These are phyloP conservation scores for Auricularia cornea DNA, from an alignment of 768 basidiomycete genomes.

Conservation along the genomic window DNA sequence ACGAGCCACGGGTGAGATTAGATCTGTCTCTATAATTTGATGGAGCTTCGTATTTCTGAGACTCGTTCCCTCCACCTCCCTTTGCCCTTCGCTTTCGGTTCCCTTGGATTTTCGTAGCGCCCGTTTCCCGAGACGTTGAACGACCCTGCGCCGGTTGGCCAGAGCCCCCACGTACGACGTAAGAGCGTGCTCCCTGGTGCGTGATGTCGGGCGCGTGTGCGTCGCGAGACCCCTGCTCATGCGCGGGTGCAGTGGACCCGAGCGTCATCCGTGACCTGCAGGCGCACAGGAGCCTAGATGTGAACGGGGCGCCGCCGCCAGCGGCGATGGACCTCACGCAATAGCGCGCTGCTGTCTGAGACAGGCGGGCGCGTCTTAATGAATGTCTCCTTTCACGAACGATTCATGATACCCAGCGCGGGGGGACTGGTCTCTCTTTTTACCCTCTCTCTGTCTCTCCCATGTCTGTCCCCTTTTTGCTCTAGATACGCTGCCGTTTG, in stretches of 20 bases:
- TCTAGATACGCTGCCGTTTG: too few species aligned
- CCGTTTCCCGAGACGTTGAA: constrained; percentile 55
- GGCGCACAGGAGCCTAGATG: constrained; percentile 77
- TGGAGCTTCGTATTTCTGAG: neutral
- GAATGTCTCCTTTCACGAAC: neutral
- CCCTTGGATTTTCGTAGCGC: constrained; percentile 33
- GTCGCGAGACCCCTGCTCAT: constrained; percentile 7
- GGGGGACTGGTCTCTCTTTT: too few species aligned
- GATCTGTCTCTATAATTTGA: neutral
- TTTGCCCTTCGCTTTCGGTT: neutral
- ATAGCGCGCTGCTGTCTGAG: neutral
- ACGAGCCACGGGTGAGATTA: constrained; percentile 32
- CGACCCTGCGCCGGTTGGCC: constrained; percentile 46
- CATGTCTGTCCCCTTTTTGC: too few species aligned
- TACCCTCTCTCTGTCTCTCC: too few species aligned
- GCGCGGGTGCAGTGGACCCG: constrained; percentile 58
- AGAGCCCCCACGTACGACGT: constrained; percentile 78
- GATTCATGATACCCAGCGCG: neutral
- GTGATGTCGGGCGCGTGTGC: constrained; percentile 5
- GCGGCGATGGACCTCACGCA: neutral
- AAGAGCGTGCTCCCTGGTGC: constrained; percentile 91
- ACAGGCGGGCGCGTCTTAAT: neutral
- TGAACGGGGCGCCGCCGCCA: neutral
- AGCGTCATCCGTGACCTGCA: constrained; percentile 82
- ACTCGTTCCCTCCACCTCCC: constrained; percentile 21